These are phyloP conservation scores for Torulaspora pretoriensis DNA, from an alignment of 1,139 yeast species.

Conservation along the genomic window DNA sequence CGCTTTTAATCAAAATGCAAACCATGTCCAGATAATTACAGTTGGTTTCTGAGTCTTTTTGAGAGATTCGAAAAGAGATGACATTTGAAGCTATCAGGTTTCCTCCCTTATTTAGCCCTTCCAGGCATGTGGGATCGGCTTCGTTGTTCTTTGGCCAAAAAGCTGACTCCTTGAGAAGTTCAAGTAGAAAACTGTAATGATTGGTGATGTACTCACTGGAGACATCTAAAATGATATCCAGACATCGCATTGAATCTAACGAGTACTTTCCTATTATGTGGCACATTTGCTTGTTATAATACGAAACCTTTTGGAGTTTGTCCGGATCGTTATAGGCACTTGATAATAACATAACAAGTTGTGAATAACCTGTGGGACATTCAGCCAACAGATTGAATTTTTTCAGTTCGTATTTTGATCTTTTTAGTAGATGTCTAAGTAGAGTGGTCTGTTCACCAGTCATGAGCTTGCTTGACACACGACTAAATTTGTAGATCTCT, in stretches of 20 bases:
- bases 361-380: conserved; percentile 76
- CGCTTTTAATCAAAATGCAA: conserved; percentile 62
- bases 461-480: conserved; percentile 25
- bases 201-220: conserved; percentile 45
- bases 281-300: conserved; percentile 50
- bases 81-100: conserved; percentile 56
- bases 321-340: conserved; percentile 43
- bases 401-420: conserved; percentile 56
- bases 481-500: conserved; percentile 28
- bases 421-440: conserved; percentile 27
- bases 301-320: conserved; percentile 43
- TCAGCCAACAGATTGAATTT: conserved; percentile 75
- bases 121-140: conserved; percentile 34
- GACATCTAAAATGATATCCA: conserved; percentile 58
- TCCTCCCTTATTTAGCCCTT: conserved; percentile 49
- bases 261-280: conserved; percentile 70
- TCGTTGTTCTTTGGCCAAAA: conserved; percentile 59
- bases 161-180: conserved; percentile 48
- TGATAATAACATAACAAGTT: conserved; percentile 53
- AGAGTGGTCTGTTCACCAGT: conserved; percentile 20
- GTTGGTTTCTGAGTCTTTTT: conserved; percentile 35
- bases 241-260: conserved; percentile 69
- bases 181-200: conserved; percentile 46
- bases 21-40: conserved; percentile 46
- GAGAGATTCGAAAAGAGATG: conserved; percentile 52